Evolutionary conservation across 257 asterid species (phyloP).

Genomic region (Solanum gracilifrons): DNA sequence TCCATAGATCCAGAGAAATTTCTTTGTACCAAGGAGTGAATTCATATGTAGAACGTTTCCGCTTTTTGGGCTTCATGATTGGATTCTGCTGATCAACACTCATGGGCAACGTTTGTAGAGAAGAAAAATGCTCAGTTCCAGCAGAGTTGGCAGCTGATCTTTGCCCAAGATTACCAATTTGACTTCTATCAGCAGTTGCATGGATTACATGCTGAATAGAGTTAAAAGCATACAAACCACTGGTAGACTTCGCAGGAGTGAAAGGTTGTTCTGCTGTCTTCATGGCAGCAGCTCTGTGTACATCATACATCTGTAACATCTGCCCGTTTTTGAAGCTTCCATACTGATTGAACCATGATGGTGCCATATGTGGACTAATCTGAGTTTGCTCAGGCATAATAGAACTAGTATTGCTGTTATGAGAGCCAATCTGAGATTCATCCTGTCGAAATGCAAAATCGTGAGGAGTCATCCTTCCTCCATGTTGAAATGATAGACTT

Average conservation of each 20-base stretch:
- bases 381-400: constrained; percentile 21
- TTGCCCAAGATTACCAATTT: constrained; percentile 15
- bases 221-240: constrained; percentile 22
- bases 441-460: constrained; percentile 22
- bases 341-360: constrained; percentile 73
- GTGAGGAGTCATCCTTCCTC: constrained; percentile 31
- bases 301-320: constrained; percentile 27
- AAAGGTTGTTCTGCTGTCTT: constrained; percentile 33
- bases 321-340: constrained; percentile 62
- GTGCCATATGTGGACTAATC: constrained; percentile 70
- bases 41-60: constrained; percentile 34
- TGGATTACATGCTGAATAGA: constrained; percentile 28
- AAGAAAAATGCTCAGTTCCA: constrained; percentile 27
- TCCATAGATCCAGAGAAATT: constrained; percentile 30
- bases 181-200: constrained; percentile 27
- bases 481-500: constrained; percentile 27
- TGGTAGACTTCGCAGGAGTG: constrained; percentile 27
- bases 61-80: constrained; percentile 37
- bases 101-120: constrained; percentile 13
- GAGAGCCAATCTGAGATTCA: constrained; percentile 15
- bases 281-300: constrained; percentile 15
- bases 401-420: constrained; percentile 1
- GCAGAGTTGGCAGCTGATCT: constrained; percentile 16
- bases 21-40: constrained; percentile 61
- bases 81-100: constrained; percentile 23